Base-by-base conservation (phyloP, 768 basidiomycete species). In the Boletus coccyginus region DNA sequence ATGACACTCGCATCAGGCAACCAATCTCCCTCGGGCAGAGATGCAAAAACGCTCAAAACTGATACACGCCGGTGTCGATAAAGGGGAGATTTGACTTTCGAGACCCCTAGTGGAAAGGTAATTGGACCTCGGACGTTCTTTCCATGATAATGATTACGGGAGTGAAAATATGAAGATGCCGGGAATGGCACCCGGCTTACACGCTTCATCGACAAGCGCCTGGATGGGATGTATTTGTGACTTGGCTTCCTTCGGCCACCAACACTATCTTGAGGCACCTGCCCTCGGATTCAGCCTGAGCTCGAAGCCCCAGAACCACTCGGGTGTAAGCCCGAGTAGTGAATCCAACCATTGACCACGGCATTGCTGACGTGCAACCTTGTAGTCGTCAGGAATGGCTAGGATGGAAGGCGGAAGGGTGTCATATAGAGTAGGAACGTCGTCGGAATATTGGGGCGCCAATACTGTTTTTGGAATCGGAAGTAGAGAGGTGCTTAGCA, bases 1-100 rank as follows among this genome's bases (percentile, higher is more conserved):
- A 91, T 63, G 19, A 94, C 85, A 55, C 89, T 87, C 61, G 82
- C 78, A 69, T 94, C 92, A 11, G 87, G 87, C 45, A 94, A 74
- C 92, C 92, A 94, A 59, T 88, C 86, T 8, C 91, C 91, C 51
- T 92, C 90, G 0, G 88, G 88, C 10, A 87, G 90, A 19, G 91
- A 92, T 5, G 94, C 88, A 63, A 92, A 94, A 36, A 91, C 88
- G 19, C 88, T 76, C 59, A 94, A 65, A 19, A 92, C 74, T 21
- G 90, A 89, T 3, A 92, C 91, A 16, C 90, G 85, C 16, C 85
- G 80, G 10, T 78, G 68, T 32, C 84, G 78, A 77, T 85, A 87
- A 49, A 94, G 75, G 8, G 92, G 88, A 0, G 88, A 92, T 42
- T 75, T 80, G 77, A 88, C 90, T 24, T 50, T 58, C 17, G 47